Conservation (phyloP, 2,329 filamentous ascomycete species). For the Trichoderma sp. region DNA sequence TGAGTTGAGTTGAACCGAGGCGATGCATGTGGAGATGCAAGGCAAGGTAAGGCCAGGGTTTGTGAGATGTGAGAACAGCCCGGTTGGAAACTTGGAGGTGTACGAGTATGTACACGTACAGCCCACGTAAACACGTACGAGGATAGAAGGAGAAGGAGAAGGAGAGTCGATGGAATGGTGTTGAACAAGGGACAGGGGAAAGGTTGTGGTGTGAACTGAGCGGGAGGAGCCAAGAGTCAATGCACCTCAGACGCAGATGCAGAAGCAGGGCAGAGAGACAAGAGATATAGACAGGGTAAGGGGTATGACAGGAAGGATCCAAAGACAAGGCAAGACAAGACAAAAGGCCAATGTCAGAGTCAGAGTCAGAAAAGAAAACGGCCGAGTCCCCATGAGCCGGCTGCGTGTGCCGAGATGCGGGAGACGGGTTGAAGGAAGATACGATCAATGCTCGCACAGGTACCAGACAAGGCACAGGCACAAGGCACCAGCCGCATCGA, state of each 20-base stretch:
- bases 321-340: neutral
- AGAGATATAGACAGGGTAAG: constrained; percentile 9
- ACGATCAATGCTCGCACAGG: neutral
- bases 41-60: neutral
- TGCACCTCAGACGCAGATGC: neutral
- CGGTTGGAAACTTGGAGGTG: neutral
- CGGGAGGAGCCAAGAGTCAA: neutral
- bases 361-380: neutral
- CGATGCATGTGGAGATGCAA: neutral
- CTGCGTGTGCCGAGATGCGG: neutral
- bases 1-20: neutral
- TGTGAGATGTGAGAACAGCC: neutral
- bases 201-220: neutral
- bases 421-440: neutral
- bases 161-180: neutral
- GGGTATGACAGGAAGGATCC: neutral
- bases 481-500: neutral
- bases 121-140: neutral
- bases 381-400: neutral
- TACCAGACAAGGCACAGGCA: neutral
- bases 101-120: neutral
- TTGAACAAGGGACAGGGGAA: neutral
- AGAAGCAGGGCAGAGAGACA: constrained; percentile 1
- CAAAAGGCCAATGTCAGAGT: too few species aligned
- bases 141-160: neutral